Conservation (phyloP, 129 eudicot genomes). For the Arctium minus region DNA sequence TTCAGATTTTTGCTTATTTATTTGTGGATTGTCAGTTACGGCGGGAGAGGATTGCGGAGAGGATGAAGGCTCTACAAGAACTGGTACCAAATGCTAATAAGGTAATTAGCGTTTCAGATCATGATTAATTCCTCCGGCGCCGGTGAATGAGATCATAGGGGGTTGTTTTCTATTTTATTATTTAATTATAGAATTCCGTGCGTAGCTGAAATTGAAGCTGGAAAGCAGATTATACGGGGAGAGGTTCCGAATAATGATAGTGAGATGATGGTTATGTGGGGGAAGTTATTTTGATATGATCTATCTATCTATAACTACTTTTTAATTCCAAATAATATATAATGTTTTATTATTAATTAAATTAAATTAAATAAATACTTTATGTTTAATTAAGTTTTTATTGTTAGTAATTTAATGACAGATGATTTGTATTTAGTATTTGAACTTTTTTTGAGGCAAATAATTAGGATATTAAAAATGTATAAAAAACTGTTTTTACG, state of each 20-base stretch:
- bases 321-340: not conserved
- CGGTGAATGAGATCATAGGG: not conserved
- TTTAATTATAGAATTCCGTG: conserved; percentile 26
- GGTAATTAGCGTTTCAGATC: conserved; percentile 27
- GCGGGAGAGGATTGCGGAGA: conserved; percentile 87
- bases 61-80: conserved; percentile 82
- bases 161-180: not conserved
- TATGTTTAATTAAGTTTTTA: no score
- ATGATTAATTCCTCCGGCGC: not conserved
- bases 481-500: not conserved
- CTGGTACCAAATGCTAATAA: conserved; percentile 83
- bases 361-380: no score
- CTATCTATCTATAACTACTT: not conserved
- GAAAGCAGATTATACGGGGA: conserved; percentile 40
- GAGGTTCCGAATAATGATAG: conserved; percentile 24
- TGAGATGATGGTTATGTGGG: conserved; percentile 16
- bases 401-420: no score
- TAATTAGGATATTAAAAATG: no score
- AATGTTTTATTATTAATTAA: not conserved
- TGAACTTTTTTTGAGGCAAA: no score
- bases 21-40: conserved; percentile 52
- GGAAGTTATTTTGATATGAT: conserved; percentile 24
- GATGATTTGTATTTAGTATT: not conserved
- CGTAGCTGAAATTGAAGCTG: conserved; percentile 31
- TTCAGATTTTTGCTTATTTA: conserved; percentile 1